Conservation (phyloP, 257 asterid species). For the Penstemon barbatus region DNA sequence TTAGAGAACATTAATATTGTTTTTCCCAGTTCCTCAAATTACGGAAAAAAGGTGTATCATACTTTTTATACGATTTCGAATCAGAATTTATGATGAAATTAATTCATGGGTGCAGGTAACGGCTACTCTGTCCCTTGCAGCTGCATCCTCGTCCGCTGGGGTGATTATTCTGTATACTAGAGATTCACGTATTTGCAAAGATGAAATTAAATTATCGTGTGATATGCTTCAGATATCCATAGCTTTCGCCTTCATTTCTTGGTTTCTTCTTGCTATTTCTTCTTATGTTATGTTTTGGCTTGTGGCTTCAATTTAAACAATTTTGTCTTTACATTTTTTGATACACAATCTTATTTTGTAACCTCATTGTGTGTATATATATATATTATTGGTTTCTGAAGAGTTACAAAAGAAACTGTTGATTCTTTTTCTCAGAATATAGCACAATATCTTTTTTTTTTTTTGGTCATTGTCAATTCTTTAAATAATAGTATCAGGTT, state of each 20-base stretch:
- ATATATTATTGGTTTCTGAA: too few species aligned
- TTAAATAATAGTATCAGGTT: not conserved
- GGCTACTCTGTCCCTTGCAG: conserved; percentile 78
- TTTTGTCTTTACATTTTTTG: not conserved
- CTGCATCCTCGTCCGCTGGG: conserved; percentile 91
- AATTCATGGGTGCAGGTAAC: conserved; percentile 58
- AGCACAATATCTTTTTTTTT: not conserved
- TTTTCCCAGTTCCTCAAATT: too few species aligned
- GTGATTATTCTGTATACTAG: conserved; percentile 63
- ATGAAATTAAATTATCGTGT: conserved; percentile 50
- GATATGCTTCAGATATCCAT: conserved; percentile 68
- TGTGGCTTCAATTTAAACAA: conserved; percentile 54
- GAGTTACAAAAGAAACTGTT: not conserved
- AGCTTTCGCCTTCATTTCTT: conserved; percentile 69
- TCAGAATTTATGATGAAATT: too few species aligned
- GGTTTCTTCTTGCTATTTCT: conserved; percentile 85
- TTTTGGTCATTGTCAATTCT: not conserved
- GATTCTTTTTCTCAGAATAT: not conserved
- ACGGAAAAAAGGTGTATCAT: too few species aligned
- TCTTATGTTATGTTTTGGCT: conserved; percentile 87
- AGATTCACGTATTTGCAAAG: conserved; percentile 60
- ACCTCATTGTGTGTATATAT: too few species aligned
- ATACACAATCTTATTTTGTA: not conserved
- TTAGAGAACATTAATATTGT: too few species aligned
- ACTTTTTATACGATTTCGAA: too few species aligned